These are phyloP conservation scores for Diplodia seriata DNA, from an alignment of 2,329 filamentous ascomycete species.

Conservation along the genomic window DNA sequence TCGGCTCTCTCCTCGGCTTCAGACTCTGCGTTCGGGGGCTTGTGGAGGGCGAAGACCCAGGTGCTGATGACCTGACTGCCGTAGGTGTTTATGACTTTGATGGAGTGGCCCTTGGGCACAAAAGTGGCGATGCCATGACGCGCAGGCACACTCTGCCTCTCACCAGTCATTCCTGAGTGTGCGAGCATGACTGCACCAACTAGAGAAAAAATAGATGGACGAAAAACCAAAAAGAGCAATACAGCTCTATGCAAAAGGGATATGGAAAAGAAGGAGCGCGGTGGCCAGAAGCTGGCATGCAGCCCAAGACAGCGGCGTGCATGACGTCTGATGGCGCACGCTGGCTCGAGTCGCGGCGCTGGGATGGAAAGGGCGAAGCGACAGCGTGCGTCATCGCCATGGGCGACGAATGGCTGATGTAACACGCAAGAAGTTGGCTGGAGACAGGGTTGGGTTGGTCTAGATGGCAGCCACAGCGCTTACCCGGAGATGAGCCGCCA, in stretches of 20 bases:
- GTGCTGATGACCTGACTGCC: constrained; percentile 59
- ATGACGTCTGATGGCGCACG: constrained; percentile 29
- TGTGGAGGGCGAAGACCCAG: constrained; percentile 57
- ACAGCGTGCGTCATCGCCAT: constrained; percentile 18
- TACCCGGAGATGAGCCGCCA: not conserved
- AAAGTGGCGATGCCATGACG: constrained; percentile 59
- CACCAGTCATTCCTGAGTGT: constrained; percentile 46
- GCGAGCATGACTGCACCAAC: not conserved
- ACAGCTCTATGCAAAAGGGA: not conserved
- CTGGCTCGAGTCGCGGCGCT: constrained; percentile 8
- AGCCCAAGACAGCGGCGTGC: constrained; percentile 10
- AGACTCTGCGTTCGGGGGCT: constrained; percentile 45
- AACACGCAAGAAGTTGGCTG: constrained; percentile 14
- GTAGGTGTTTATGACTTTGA: constrained; percentile 60
- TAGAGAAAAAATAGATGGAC: not conserved
- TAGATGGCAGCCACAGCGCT: not conserved
- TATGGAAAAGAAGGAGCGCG: not conserved
- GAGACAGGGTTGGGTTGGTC: constrained; percentile 20
- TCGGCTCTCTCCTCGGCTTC: constrained; percentile 43
- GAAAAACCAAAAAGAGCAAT: not conserved
- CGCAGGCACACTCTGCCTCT: constrained; percentile 56
- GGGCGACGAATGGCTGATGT: constrained; percentile 19
- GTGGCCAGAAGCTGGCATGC: constrained; percentile 11
- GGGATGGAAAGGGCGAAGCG: constrained; percentile 2
- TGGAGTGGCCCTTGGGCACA: constrained; percentile 55